Evolutionary conservation across 2,329 filamentous ascomycete genomes (phyloP).

Genomic region (Bertia moriformis): DNA sequence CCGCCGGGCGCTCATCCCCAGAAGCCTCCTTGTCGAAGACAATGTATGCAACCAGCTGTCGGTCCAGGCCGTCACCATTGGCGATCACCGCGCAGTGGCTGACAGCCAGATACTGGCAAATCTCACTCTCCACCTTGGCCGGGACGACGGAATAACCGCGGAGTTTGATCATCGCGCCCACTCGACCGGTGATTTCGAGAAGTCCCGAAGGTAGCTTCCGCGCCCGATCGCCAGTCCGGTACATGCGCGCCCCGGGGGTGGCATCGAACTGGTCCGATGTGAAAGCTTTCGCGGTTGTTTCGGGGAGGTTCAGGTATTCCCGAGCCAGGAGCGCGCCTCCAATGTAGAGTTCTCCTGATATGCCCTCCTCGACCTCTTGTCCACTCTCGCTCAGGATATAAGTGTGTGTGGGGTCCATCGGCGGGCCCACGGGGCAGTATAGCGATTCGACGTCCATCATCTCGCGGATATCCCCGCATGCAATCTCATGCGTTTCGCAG

Average conservation of each 20-base stretch:
- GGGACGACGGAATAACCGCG: conserved; percentile 68
- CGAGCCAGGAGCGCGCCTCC: conserved; percentile 61
- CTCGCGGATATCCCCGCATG: conserved; percentile 58
- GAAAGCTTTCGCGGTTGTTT: conserved; percentile 63
- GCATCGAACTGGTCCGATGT: conserved; percentile 47
- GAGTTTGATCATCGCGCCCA: conserved; percentile 69
- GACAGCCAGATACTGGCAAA: conserved; percentile 56
- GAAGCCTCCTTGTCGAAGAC: conserved; percentile 49
- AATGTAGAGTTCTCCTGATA: conserved; percentile 60
- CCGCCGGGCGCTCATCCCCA: conserved; percentile 30
- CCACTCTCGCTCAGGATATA: conserved; percentile 62
- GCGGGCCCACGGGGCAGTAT: conserved; percentile 62
- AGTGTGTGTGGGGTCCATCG: conserved; percentile 50
- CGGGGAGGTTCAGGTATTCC: conserved; percentile 67
- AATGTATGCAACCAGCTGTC: conserved; percentile 64
- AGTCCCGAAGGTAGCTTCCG: conserved; percentile 51
- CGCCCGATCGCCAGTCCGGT: conserved; percentile 60
- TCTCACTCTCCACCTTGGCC: conserved; percentile 60
- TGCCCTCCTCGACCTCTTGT: conserved; percentile 44
- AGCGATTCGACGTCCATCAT: conserved; percentile 49
- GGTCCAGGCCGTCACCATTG: conserved; percentile 62
- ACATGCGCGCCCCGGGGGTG: conserved; percentile 51
- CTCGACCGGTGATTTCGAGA: conserved; percentile 62
- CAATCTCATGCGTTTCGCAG: conserved; percentile 69
- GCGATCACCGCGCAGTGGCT: conserved; percentile 57